Base-by-base conservation (phyloP, 768 basidiomycete genomes). In the Crucibulum laeve region DNA sequence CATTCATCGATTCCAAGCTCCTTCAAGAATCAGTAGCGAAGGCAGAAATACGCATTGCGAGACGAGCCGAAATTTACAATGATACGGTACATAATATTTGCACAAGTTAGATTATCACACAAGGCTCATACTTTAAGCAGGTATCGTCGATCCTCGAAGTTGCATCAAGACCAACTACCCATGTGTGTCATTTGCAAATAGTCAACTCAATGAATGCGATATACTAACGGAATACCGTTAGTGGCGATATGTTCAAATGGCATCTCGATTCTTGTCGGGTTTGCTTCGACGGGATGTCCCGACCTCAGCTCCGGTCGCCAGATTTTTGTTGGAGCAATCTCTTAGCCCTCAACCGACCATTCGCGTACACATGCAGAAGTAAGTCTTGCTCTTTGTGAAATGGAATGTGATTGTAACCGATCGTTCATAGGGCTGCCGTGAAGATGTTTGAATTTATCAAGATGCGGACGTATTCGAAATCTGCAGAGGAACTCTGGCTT, bases 221-320 rank as follows among this genome's bases (percentile, higher is more conserved):
- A 37, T 19, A 48, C 14, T 15, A 39, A 42, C 35, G 32, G 23
- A 45, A 45, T 54, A n/a, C n/a, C n/a, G n/a, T n/a, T 51, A 91
- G 88, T 91, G 88, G 88, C 73, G 87, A 65, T 91, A 91, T 59
- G 70, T 82, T 0, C 82, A 89, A 69, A 81, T 80, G 52, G 83
- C 87, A 5, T 60, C 71, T 23, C 75, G 73, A 25, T 83, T 87
- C 55, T 58, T 90, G 35, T 67, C 65, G 23, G 69, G 74, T 28
- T 68, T 89, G 23, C 67, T 89, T 42, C 75, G 83, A 53, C 70
- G 87, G 56, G 86, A 91, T 53, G 59, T 62, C 22, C 62, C 72
- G 7, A 69, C 77, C 14, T 59, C 76, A 2, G 65, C 81, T 11
- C 73, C 73, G 3, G 59, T 83, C 4, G 77, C 79, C 1, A 70